These are phyloP conservation scores for Coleophoma eucalyptorum DNA, from an alignment of 2,329 filamentous ascomycete genomes.

Conservation along the genomic window DNA sequence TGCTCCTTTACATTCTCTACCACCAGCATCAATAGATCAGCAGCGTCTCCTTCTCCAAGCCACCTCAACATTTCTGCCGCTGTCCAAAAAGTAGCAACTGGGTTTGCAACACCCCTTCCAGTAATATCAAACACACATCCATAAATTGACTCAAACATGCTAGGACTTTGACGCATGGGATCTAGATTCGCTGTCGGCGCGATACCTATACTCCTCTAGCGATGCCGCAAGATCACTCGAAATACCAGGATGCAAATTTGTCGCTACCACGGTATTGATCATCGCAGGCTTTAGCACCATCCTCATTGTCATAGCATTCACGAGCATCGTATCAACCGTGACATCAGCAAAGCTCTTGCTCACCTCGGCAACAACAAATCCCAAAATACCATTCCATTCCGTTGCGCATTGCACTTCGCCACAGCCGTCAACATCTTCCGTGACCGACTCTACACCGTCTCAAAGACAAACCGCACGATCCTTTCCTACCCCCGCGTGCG, in stretches of 20 bases:
- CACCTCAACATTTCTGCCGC: constrained; percentile 52
- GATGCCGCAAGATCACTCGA: constrained; percentile 66
- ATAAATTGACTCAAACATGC: constrained; percentile 57
- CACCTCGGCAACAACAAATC: constrained; percentile 52
- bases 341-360: constrained; percentile 54
- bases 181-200: constrained; percentile 66
- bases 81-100: constrained; percentile 51
- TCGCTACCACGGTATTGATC: constrained; percentile 57
- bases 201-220: constrained; percentile 65
- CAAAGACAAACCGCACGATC: constrained; percentile 57
- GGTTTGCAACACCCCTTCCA: constrained; percentile 50
- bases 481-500: constrained; percentile 51
- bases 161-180: constrained; percentile 46
- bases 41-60: constrained; percentile 48
- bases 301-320: constrained; percentile 40
- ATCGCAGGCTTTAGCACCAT: constrained; percentile 55
- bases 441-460: constrained; percentile 44
- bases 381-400: constrained; percentile 63
- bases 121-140: constrained; percentile 53
- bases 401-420: constrained; percentile 59
- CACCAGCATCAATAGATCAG: constrained; percentile 41
- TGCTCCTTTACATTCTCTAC: constrained; percentile 48
- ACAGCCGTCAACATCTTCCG: constrained; percentile 55
- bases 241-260: constrained; percentile 59
- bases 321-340: constrained; percentile 57